Evolutionary conservation across 108 stramenopile species (phyloP).

Genomic region (Cyclotella baltica): DNA sequence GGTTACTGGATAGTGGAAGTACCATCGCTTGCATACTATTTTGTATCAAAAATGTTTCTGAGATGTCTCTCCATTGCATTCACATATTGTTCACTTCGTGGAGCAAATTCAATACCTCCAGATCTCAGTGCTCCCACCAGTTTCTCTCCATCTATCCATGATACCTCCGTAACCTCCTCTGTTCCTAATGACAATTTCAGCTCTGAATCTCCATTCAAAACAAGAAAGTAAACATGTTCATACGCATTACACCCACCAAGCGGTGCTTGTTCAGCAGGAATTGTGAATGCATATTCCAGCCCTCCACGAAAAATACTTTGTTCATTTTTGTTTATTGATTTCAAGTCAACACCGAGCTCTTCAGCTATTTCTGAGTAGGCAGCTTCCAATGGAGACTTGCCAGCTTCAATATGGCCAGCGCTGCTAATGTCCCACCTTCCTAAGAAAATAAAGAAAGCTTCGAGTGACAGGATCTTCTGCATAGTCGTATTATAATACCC

Average conservation of each 20-base stretch:
- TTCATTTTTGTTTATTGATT: neutral
- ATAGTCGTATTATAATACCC: neutral
- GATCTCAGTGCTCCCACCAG: conserved; percentile 33
- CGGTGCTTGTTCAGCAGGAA: conserved; percentile 43
- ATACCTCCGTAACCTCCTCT: conserved; percentile 50
- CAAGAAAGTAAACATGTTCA: conserved; percentile 58
- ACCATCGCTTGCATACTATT: too few relatives aligned
- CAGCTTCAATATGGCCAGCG: conserved; percentile 53
- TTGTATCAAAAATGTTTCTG: too few relatives aligned
- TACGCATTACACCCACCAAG: conserved; percentile 60
- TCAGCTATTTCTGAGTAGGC: conserved; percentile 39
- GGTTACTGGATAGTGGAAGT: too few relatives aligned
- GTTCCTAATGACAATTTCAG: conserved; percentile 32
- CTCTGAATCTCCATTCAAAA: neutral
- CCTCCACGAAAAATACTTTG: neutral
- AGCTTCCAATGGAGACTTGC: conserved; percentile 14
- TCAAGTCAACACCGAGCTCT: conserved; percentile 40
- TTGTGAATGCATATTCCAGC: conserved; percentile 40
- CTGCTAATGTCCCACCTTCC: conserved; percentile 52
- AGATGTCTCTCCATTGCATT: conserved; percentile 28
- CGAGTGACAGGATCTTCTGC: neutral
- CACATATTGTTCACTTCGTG: conserved; percentile 35
- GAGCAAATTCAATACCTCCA: conserved; percentile 30
- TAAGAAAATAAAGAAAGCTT: neutral
- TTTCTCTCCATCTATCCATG: conserved; percentile 27